Base-by-base conservation (phyloP, 179 eudicot species). In the Silene vulgaris region DNA sequence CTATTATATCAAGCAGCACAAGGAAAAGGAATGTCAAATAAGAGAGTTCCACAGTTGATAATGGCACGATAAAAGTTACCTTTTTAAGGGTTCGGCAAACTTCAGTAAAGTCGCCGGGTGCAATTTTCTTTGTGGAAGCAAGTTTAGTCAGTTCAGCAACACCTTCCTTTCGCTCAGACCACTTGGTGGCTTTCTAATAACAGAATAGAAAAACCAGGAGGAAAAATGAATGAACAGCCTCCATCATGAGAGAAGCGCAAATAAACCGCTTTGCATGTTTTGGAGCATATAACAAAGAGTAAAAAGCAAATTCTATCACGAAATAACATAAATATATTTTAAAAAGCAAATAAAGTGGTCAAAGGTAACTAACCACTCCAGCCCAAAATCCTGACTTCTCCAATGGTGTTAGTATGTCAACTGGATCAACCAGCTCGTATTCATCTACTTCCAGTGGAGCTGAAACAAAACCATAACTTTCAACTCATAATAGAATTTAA, bases 141-240 rank as follows among this genome's bases (percentile, higher is more conserved):
- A 96, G 99, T 80, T 93, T 96, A 72, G 98, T 93, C 78, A 96
- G 77, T 82, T 93, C 98, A 16, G 91, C 96, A 75, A 96, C 98
- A 76, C 96, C 99, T 61, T 93, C 99, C 83, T 93, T 96, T 60
- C 99, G 83, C 75, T 96, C 99, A n/a, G 94, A 93, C 99, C 99
- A 96, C 85, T 96, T 96, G 73, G 91, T 74, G 80, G 98, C 98
- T 96, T 96, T 96, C 99, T 96, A 71, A 35, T 74, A 50, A 63
- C 52, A 68, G 71, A 35, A 71, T 60, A 67, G 65, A 30, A 63
- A 76, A 83, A 69, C 35, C 73, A 66, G 11, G 57, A 63, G 61
- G 32, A 76, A 63, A 63, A 21, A 75, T 80, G 72, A 83, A 77
- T 54, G 74, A 65, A 48, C 50, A 52, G 32, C 8, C 3, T 21